Evolutionary conservation across 371 early-diverging fungal species (phyloP).

Genomic region (Mortierella sp.): DNA sequence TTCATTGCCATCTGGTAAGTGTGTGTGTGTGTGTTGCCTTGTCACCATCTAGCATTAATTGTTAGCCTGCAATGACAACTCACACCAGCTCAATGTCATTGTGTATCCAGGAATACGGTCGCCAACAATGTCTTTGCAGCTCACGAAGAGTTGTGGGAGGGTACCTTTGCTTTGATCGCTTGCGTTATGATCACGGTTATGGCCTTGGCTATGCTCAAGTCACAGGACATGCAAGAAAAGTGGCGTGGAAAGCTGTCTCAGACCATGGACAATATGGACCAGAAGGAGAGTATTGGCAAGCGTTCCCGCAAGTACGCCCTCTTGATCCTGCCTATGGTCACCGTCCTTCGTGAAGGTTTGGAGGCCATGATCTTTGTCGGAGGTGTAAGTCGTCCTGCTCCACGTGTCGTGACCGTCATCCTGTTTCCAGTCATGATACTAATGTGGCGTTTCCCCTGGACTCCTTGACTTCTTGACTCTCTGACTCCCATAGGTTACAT

Average conservation of each 20-base stretch:
- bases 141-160: slow-evolving; percentile 82
- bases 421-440: not conserved
- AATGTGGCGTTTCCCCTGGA: not conserved
- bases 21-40: no score
- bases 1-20: slow-evolving; percentile 80
- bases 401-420: not conserved
- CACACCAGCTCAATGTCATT: no score
- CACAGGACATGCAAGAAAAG: slow-evolving; percentile 77
- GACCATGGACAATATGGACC: slow-evolving; percentile 58
- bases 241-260: slow-evolving; percentile 70
- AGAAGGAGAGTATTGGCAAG: slow-evolving; percentile 54
- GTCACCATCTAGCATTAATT: no score
- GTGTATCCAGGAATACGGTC: slow-evolving; percentile 44
- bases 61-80: no score
- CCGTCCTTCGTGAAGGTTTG: slow-evolving; percentile 86
- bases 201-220: slow-evolving; percentile 79
- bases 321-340: slow-evolving; percentile 82
- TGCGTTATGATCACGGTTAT: slow-evolving; percentile 75
- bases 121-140: slow-evolving; percentile 48
- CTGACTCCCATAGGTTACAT: slow-evolving; percentile 60
- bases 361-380: slow-evolving; percentile 86
- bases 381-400: slow-evolving; percentile 67
- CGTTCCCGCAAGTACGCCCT: slow-evolving; percentile 73
- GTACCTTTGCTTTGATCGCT: slow-evolving; percentile 77
- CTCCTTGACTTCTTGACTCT: not conserved